Evolutionary conservation across 129 eudicot genomes (phyloP), one percentile per base, ranked within the genome.

Genomic region (Helianthus tuberosus): DNA sequence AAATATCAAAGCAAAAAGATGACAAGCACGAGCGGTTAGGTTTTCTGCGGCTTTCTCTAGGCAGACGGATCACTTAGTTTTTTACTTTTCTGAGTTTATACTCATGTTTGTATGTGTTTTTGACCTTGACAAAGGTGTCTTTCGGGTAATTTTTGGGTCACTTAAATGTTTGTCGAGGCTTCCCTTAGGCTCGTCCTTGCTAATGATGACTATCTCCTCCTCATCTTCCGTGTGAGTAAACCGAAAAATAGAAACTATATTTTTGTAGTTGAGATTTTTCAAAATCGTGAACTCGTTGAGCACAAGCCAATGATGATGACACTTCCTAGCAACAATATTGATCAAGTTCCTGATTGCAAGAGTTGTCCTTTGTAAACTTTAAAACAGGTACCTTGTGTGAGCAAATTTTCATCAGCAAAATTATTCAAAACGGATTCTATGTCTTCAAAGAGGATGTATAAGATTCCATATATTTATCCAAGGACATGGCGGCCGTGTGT

Each of bases 371-470:
- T 84, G 73, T 82, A 88, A 23, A 88, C 88, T 36, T 80, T 77
- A 5, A 88, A 88, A 29, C 72, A 83, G 0, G 88, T 85, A 8
- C 93, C 93, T 10, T 80, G 83, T 0, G 84, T 89, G 7, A 88
- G 80, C 35, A 82, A 79, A 36, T 88, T 48, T 1, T 87, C 84
- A 47, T 83, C 83, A 12, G 82, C 82, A 27, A 85, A 88, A 66
- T 83, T 83, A 64, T 88, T 80, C 52, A 87, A 85, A 48, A 86
- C 89, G 10, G 61, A 81, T 49, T 32, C 69, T 14, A 85, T 88
- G 54, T 85, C 84, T 44, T 81, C 53, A 25, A 85, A 47, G 3
- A 79, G 81, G 71, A 85, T 3, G 2, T 15, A 6, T n/a, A 53
- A 13, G 27, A 3, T 2, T n/a, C 0, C 6, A 53, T 7, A n/a